Conservation (phyloP, 192 early-diverging fungal species). For the Backusella tuberculispora region DNA sequence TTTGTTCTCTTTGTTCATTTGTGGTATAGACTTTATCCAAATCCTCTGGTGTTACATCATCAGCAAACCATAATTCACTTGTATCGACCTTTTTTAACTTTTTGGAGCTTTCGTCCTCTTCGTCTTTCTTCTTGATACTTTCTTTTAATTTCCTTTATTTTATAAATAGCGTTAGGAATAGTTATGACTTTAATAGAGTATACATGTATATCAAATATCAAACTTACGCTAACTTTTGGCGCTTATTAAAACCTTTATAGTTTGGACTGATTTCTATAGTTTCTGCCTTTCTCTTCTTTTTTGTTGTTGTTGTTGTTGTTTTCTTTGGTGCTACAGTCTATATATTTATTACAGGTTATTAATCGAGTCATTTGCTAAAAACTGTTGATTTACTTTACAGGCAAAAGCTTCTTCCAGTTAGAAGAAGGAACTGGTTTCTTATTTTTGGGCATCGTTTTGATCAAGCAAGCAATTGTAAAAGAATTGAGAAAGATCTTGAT, state of each 20-base stretch:
- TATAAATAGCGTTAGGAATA: conserved; percentile 32
- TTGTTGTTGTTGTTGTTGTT: conserved; percentile 19
- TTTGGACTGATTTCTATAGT: conserved; percentile 23
- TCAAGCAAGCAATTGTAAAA: conserved; percentile 18
- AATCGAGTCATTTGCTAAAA: too few species aligned
- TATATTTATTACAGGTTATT: too few species aligned
- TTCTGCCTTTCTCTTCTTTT: conserved; percentile 41
- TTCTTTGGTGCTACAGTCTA: conserved; percentile 26
- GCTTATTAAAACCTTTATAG: conserved; percentile 18
- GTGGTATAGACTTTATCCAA: conserved; percentile 50
- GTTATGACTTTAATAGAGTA: neutral
- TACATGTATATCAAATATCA: too few species aligned
- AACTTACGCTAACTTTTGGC: conserved; percentile 13
- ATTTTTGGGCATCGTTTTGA: neutral
- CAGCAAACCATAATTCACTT: conserved; percentile 55
- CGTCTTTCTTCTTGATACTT: conserved; percentile 15
- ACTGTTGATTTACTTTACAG: conserved; percentile 31
- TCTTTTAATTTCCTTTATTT: conserved; percentile 30
- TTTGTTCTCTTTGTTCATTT: conserved; percentile 35
- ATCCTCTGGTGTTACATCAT: conserved; percentile 54
- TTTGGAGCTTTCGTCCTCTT: neutral
- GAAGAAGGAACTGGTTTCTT: conserved; percentile 45
- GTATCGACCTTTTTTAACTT: conserved; percentile 34
- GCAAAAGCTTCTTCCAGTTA: conserved; percentile 54
- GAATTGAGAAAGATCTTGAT: neutral